A percentile compares a stretch with the other conserved stretches of the same genome.
These are phyloP conservation scores for Mortierella alpina DNA, from an alignment of 192 early-diverging fungal genomes.

Conservation along the genomic window DNA sequence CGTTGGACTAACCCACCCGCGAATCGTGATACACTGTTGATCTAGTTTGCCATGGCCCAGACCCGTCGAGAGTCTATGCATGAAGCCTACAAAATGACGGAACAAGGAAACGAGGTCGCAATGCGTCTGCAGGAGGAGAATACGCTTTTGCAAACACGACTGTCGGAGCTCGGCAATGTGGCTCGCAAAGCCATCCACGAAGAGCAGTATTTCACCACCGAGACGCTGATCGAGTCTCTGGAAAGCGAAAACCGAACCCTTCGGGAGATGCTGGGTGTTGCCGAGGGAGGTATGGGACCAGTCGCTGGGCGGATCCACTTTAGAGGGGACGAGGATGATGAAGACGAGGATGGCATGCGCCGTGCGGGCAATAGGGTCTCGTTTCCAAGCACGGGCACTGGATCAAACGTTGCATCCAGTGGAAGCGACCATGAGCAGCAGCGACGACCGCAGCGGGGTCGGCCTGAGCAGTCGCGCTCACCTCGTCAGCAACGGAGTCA, in stretches of 20 bases:
- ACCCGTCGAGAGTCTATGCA: constrained; percentile 45
- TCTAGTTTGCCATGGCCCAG: constrained; percentile 46
- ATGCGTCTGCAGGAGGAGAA: constrained; percentile 41
- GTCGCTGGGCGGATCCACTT: constrained; percentile 8
- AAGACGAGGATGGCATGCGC: constrained; percentile 1
- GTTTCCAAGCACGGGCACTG: constrained; percentile 42
- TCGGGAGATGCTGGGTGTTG: constrained; percentile 45
- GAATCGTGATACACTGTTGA: not conserved
- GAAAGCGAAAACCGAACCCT: constrained; percentile 38
- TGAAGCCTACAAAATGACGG: constrained; percentile 46
- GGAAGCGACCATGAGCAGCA: constrained; percentile 39
- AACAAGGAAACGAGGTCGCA: constrained; percentile 38
- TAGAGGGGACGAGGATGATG: constrained; percentile 17
- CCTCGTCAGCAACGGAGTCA: too few species aligned
- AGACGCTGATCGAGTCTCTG: constrained; percentile 45
- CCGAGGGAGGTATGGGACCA: constrained; percentile 4
- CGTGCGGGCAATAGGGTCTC: constrained; percentile 23
- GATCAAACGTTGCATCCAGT: constrained; percentile 34
- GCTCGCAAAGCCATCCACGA: constrained; percentile 44
- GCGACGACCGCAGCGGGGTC: too few species aligned
- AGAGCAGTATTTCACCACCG: constrained; percentile 40
- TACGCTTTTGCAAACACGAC: constrained; percentile 19
- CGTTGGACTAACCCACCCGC: too few species aligned
- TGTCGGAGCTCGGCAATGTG: constrained; percentile 24
- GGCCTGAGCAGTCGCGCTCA: too few species aligned